A percentile compares a stretch with the other conserved stretches of the same genome.
These are phyloP conservation scores for Stenogyne calaminthoides DNA, from an alignment of 305 asterid genomes.

Conservation along the genomic window DNA sequence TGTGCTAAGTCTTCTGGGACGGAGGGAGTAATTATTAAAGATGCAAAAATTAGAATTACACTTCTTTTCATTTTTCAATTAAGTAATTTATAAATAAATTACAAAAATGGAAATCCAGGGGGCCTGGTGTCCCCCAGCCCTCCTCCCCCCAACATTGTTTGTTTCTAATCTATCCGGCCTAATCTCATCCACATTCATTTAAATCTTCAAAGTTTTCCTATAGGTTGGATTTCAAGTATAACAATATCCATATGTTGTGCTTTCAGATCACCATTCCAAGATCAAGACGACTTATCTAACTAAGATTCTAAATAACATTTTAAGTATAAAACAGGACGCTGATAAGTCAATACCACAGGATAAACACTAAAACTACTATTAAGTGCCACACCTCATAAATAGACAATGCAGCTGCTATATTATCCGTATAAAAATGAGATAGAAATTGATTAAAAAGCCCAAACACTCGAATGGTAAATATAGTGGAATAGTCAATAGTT, in stretches of 20 bases:
- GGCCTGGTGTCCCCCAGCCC: no score
- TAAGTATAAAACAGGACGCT: neutral
- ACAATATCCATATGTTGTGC: neutral
- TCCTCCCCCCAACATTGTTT: no score
- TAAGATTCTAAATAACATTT: conserved; percentile 1
- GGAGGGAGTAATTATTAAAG: no score
- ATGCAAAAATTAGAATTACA: no score
- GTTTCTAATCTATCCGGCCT: neutral
- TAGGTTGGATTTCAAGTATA: neutral
- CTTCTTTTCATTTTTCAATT: no score
- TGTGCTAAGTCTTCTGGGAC: no score
- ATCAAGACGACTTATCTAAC: neutral
- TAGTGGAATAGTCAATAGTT: neutral
- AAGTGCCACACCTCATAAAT: neutral
- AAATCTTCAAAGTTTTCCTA: neutral
- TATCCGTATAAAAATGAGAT: neutral
- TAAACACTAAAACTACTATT: neutral
- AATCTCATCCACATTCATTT: neutral
- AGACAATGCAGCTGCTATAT: neutral
- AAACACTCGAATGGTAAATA: neutral
- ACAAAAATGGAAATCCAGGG: no score
- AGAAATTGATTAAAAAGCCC: neutral
- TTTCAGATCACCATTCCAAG: conserved; percentile 1
- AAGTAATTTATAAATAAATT: no score
- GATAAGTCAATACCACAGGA: neutral